A percentile compares a stretch with the other conserved stretches of the same genome.
phyloP scores from a whole-genome alignment of 2,329 filamentous ascomycete species.

The Pseudogymnoascus sp. region DNA sequence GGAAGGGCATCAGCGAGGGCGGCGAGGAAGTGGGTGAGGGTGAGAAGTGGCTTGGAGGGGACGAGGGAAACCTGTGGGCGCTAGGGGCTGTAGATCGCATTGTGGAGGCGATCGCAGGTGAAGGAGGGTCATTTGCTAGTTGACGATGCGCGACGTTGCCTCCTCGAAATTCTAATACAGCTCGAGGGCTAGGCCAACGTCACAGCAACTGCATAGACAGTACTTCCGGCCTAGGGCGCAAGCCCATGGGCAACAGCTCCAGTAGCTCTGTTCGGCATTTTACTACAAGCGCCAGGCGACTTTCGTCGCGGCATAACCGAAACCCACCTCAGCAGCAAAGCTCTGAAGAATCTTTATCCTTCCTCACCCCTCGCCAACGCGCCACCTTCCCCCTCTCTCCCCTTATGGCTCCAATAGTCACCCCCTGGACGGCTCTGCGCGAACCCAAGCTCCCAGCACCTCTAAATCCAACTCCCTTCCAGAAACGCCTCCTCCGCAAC shows the following conservation, averaged over 20 bases:
- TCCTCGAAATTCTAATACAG: not conserved
- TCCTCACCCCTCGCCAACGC: not conserved
- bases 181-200: not conserved
- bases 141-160: constrained; percentile 3
- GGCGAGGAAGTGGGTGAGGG: constrained; percentile 42
- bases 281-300: not conserved
- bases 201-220: not conserved
- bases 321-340: not conserved
- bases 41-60: constrained; percentile 53
- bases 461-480: constrained; percentile 38
- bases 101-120: constrained; percentile 40
- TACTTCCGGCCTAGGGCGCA: not conserved
- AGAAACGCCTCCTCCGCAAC: constrained; percentile 52
- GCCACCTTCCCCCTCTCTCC: constrained; percentile 38
- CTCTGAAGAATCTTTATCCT: not conserved
- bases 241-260: not conserved
- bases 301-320: not conserved
- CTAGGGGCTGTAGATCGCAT: constrained; percentile 54
- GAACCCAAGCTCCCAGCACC: constrained; percentile 22
- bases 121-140: constrained; percentile 42
- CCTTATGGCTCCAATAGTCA: constrained; percentile 35
- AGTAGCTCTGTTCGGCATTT: not conserved
- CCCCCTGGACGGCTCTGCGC: constrained; percentile 30
- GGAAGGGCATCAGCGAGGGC: constrained; percentile 68
- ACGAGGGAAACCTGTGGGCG: constrained; percentile 60